Evolutionary conservation across 345 rosid species (phyloP).

Genomic region (Raphanus raphanistrum): DNA sequence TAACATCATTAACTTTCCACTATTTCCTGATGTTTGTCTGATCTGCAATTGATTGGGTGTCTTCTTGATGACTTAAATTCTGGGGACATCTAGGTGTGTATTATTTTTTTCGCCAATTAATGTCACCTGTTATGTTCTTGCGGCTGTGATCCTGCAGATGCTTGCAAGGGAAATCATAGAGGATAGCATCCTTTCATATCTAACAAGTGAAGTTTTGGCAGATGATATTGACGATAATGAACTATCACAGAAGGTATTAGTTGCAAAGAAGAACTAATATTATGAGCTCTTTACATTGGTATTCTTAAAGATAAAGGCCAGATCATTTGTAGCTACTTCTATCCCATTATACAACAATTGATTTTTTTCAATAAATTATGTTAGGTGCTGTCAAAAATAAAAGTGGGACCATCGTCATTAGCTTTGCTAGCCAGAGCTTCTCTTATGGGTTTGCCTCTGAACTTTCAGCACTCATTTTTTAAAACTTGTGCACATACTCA

Average conservation of each 20-base stretch:
- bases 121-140: slow-evolving; percentile 12
- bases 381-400: slow-evolving; percentile 76
- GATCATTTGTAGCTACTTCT: slow-evolving; percentile 10
- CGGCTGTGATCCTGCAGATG: slow-evolving; percentile 51
- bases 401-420: slow-evolving; percentile 74
- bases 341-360: slow-evolving; percentile 4
- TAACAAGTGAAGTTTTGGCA: slow-evolving; percentile 59
- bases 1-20: background rate
- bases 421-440: slow-evolving; percentile 82
- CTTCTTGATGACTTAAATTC: background rate
- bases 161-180: slow-evolving; percentile 86
- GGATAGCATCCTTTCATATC: slow-evolving; percentile 73
- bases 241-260: slow-evolving; percentile 57
- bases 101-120: background rate
- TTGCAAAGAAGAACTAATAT: background rate
- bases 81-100: slow-evolving; percentile 24
- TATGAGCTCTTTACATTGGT: slow-evolving; percentile 4
- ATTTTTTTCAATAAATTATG: slow-evolving; percentile 18
- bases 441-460: slow-evolving; percentile 65
- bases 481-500: background rate
- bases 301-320: background rate
- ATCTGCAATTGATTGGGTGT: slow-evolving; percentile 14
- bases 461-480: slow-evolving; percentile 18
- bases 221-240: slow-evolving; percentile 48
- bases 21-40: background rate